These are phyloP conservation scores for Allantophomopsis cytisporea DNA, from an alignment of 2,329 filamentous ascomycete species.

Conservation along the genomic window DNA sequence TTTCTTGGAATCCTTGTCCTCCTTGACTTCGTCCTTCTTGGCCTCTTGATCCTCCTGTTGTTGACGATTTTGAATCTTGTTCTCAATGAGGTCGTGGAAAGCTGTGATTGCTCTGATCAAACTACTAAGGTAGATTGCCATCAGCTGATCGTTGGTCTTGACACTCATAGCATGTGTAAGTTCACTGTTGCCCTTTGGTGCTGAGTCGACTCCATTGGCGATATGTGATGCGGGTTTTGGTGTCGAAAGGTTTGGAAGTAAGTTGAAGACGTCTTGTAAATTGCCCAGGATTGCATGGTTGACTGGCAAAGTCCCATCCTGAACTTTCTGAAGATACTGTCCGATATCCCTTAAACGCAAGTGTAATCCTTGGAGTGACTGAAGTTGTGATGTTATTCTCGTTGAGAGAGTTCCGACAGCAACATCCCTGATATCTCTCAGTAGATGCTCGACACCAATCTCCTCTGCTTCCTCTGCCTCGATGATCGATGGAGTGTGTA, in stretches of 20 bases:
- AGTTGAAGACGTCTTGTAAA: constrained; percentile 98
- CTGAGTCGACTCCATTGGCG: constrained; percentile 27
- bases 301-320: constrained; percentile 82
- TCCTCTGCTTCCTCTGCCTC: constrained; percentile 98
- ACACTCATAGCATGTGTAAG: constrained; percentile 93
- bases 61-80: constrained; percentile 98
- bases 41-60: constrained; percentile 90
- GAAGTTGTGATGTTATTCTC: constrained; percentile 91
- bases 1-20: constrained; percentile 54
- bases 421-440: constrained; percentile 95
- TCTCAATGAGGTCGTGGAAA: constrained; percentile 98
- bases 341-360: constrained; percentile 90
- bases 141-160: constrained; percentile 98
- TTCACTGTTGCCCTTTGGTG: constrained; percentile 56
- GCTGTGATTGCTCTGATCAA: constrained; percentile 95
- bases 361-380: constrained; percentile 92
- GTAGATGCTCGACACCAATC: constrained; percentile 94
- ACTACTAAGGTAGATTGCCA: constrained; percentile 95
- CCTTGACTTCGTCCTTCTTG: constrained; percentile 49
- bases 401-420: constrained; percentile 94
- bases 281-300: constrained; percentile 97
- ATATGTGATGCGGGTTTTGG: constrained; percentile 51
- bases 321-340: constrained; percentile 88
- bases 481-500: constrained; percentile 96
- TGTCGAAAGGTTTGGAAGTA: constrained; percentile 88